Conservation (phyloP, 2,329 filamentous ascomycete genomes). For the Passalora sequoiae region DNA sequence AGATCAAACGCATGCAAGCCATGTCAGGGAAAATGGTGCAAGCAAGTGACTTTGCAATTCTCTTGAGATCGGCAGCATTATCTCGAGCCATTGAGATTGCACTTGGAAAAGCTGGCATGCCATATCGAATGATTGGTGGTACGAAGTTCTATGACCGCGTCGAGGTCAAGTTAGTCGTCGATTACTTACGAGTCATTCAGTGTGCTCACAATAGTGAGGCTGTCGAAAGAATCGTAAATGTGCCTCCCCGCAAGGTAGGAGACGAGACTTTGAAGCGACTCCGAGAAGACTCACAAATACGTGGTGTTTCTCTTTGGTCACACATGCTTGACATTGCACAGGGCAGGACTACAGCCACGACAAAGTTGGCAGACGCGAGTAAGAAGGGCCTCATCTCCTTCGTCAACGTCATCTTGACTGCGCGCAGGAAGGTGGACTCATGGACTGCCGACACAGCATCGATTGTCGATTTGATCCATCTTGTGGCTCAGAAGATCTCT, state of each 20-base stretch:
- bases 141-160: conserved; percentile 85
- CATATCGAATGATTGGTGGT: conserved; percentile 90
- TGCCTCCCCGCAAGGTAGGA: conserved; percentile 74
- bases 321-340: conserved; percentile 59
- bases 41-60: conserved; percentile 74
- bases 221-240: conserved; percentile 75
- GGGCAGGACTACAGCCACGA: conserved; percentile 47
- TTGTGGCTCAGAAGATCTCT: conserved; percentile 59
- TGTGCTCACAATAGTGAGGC: conserved; percentile 86
- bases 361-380: conserved; percentile 52
- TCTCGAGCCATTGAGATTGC: conserved; percentile 82
- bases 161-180: conserved; percentile 80
- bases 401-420: conserved; percentile 55
- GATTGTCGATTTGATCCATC: conserved; percentile 49
- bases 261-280: conserved; percentile 70
- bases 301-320: conserved; percentile 67
- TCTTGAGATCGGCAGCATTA: conserved; percentile 77
- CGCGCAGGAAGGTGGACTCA: conserved; percentile 50
- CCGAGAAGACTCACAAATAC: conserved; percentile 68
- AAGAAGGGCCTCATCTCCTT: conserved; percentile 55
- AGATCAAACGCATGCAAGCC: conserved; percentile 65
- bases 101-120: conserved; percentile 71
- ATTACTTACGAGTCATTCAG: conserved; percentile 81
- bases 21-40: conserved; percentile 70
- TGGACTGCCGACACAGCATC: conserved; percentile 34